Conservation (phyloP, 2,329 filamentous ascomycete species). For the Clarireedia paspali region DNA sequence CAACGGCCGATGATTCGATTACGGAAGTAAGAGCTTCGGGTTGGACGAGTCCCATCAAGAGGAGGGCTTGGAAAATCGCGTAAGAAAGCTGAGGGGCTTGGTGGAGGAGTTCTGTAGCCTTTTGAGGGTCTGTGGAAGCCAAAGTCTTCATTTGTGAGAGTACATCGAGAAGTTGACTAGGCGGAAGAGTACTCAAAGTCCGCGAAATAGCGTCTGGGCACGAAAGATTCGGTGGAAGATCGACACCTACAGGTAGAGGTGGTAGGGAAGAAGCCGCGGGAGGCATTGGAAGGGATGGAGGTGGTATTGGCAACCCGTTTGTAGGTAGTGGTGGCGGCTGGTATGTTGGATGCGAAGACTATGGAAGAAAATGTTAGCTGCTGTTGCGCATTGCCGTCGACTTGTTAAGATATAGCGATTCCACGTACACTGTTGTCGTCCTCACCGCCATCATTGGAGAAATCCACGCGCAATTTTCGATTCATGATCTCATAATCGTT, state of each 20-base stretch:
- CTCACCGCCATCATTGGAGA: conserved; percentile 77
- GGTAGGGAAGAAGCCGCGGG: conserved; percentile 51
- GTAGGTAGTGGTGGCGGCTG: conserved; percentile 10
- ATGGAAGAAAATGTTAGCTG: background rate
- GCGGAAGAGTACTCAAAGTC: conserved; percentile 78
- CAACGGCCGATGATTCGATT: conserved; percentile 48
- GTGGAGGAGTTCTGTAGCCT: conserved; percentile 77
- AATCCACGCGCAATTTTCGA: conserved; percentile 88
- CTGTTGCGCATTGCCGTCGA: background rate
- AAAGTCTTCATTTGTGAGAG: conserved; percentile 90
- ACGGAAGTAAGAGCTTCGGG: conserved; percentile 75
- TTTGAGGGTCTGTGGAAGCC: conserved; percentile 70
- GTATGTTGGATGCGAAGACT: conserved; percentile 7
- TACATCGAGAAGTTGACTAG: conserved; percentile 85
- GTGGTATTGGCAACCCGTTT: conserved; percentile 13
- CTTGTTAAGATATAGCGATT: background rate
- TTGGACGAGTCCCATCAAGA: conserved; percentile 89
- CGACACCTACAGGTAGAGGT: conserved; percentile 74
- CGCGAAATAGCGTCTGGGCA: conserved; percentile 88
- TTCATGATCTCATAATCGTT: conserved; percentile 96
- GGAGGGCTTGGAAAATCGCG: conserved; percentile 87
- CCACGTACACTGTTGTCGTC: conserved; percentile 39
- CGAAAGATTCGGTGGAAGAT: conserved; percentile 73
- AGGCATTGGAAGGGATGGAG: conserved; percentile 20
- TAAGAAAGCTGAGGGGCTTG: conserved; percentile 90